A percentile compares a stretch with the other conserved stretches of the same genome.
Conservation (phyloP, 495 filamentous ascomycete genomes). For the Thozetella sp. region DNA sequence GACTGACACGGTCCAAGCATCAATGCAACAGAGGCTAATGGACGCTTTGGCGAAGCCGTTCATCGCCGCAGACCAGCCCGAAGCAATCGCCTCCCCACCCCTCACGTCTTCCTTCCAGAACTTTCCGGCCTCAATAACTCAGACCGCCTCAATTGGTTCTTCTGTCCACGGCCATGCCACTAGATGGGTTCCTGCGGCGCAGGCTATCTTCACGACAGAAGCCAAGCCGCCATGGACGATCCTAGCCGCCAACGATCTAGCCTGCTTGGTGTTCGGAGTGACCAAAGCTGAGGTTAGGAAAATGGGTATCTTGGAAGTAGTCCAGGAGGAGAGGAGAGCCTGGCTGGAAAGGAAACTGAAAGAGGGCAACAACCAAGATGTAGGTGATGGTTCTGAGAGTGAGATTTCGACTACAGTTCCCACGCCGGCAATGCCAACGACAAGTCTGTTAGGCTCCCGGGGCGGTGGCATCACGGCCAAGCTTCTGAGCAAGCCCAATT, state of each 20-base stretch:
- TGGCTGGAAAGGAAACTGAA: conserved; percentile 91
- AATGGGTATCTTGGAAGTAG: conserved; percentile 93
- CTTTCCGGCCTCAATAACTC: conserved; percentile 25
- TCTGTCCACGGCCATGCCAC: conserved; percentile 81
- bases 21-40: conserved; percentile 80
- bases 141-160: conserved; percentile 30
- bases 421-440: conserved; percentile 48
- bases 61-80: conserved; percentile 50
- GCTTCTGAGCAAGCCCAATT: conserved; percentile 85
- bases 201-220: conserved; percentile 96
- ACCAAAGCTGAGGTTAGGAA: conserved; percentile 92
- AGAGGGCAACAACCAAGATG: conserved; percentile 44
- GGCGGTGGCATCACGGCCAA: conserved; percentile 79
- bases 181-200: conserved; percentile 87
- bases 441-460: conserved; percentile 58
- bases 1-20: conserved; percentile 74
- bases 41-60: conserved; percentile 90
- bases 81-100: conserved; percentile 34
- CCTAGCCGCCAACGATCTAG: conserved; percentile 93
- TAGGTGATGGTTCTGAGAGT: conserved; percentile 41
- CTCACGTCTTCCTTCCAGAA: conserved; percentile 33
- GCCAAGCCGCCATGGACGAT: conserved; percentile 90
- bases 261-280: conserved; percentile 94
- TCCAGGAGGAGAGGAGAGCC: conserved; percentile 79
- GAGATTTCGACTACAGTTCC: conserved; percentile 40